phyloP scores from a whole-genome alignment of 2,329 filamentous ascomycete genomes.

The Botrytis cinerea region DNA sequence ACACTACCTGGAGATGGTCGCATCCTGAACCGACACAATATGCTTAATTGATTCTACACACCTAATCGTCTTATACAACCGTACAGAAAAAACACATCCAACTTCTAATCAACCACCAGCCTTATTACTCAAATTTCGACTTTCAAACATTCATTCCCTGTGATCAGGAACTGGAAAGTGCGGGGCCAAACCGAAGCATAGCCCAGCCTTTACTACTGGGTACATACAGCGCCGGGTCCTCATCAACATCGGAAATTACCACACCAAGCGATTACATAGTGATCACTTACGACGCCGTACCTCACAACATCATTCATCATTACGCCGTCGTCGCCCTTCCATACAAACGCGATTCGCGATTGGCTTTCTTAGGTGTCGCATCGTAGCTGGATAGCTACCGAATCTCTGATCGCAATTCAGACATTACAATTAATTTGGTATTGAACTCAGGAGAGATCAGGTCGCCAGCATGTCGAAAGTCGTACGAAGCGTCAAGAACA shows the following conservation, averaged over 20 bases:
- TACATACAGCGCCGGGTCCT: slow-evolving; percentile 7
- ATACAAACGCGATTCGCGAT: neutral
- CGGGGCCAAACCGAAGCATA: slow-evolving; percentile 19
- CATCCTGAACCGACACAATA: neutral
- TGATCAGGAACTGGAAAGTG: slow-evolving; percentile 12
- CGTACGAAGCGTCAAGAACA: slow-evolving; percentile 96
- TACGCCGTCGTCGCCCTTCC: neutral
- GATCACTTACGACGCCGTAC: slow-evolving; percentile 7
- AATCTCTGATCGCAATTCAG: slow-evolving; percentile 1
- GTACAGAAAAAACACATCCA: neutral
- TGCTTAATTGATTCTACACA: slow-evolving; percentile 8
- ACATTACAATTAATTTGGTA: neutral
- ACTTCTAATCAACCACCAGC: neutral
- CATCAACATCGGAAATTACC: slow-evolving; percentile 18
- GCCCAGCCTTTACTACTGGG: neutral
- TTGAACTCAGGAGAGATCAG: slow-evolving; percentile 20
- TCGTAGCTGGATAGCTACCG: slow-evolving; percentile 21
- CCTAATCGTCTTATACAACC: neutral
- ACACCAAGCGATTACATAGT: slow-evolving; percentile 19
- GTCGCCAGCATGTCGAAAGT: slow-evolving; percentile 82
- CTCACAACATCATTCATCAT: slow-evolving; percentile 12
- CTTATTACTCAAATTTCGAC: neutral
- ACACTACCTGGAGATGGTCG: neutral
- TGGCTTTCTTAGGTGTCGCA: slow-evolving; percentile 21
- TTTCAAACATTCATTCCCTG: neutral